Evolutionary conservation across 202 grass and related monocot genomes (phyloP).

Genomic region (Digitaria exilis): DNA sequence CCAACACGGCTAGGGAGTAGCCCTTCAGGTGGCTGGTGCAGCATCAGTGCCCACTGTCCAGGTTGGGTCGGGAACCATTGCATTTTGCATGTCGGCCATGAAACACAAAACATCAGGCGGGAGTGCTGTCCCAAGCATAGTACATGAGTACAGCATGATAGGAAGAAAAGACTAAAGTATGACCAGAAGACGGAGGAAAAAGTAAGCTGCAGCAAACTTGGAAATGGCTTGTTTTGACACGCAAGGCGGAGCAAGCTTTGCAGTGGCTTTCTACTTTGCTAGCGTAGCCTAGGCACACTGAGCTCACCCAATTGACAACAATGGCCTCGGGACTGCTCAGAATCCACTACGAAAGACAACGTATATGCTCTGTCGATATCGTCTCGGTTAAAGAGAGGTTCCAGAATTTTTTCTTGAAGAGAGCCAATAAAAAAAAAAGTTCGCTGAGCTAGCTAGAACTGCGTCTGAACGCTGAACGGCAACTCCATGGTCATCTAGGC

Average conservation of each 20-base stretch:
- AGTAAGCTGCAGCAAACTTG: neutral
- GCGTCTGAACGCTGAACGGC: neutral
- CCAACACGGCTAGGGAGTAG: slow-evolving; percentile 29
- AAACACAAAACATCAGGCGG: neutral
- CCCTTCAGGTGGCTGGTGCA: slow-evolving; percentile 22
- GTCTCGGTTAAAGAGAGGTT: neutral
- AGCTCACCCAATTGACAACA: neutral
- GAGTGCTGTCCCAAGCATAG: neutral
- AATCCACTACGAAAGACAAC: neutral
- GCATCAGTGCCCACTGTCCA: slow-evolving; percentile 18
- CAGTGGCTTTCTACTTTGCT: slow-evolving; percentile 14
- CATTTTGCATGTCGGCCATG: slow-evolving; percentile 22
- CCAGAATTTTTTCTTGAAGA: neutral
- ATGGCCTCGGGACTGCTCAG: neutral
- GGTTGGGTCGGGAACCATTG: neutral
- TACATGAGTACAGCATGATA: neutral
- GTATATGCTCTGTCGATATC: neutral
- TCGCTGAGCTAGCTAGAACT: no score
- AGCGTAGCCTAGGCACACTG: neutral
- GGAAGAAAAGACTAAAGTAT: slow-evolving; percentile 21
- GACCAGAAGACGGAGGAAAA: neutral
- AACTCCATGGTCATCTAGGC: neutral
- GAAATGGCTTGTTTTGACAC: neutral
- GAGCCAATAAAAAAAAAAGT: no score
- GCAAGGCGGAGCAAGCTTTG: neutral